phyloP scores from a whole-genome alignment of 139 green algal genomes.

The Chlorella sp. region DNA sequence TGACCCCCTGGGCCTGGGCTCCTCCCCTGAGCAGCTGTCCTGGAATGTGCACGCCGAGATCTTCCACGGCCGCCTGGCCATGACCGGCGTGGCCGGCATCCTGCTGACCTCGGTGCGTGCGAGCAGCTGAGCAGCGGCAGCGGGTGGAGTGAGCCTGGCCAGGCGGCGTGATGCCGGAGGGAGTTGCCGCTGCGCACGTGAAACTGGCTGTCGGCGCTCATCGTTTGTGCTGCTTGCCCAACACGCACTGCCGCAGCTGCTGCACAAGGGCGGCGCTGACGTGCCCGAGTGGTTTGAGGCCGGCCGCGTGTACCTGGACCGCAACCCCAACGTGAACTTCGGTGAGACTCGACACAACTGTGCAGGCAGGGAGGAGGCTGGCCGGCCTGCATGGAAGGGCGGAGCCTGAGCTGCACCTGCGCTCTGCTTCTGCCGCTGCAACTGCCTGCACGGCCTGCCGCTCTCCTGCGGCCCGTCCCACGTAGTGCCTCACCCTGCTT shows the following conservation, averaged over 20 bases:
- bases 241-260: not conserved
- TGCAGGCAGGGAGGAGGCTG: no score
- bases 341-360: no score
- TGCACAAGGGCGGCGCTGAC: conserved; percentile 39
- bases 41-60: conserved; percentile 70
- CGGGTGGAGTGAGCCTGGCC: no score
- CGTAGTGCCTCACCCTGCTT: no score
- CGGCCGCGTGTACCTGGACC: conserved; percentile 72
- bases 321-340: conserved; percentile 70
- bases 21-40: conserved; percentile 54
- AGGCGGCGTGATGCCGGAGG: not conserved
- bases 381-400: not conserved
- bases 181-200: not conserved
- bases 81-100: conserved; percentile 47
- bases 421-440: not conserved
- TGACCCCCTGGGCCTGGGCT: conserved; percentile 88
- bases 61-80: conserved; percentile 56
- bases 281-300: conserved; percentile 80
- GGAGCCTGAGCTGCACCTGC: no score
- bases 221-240: not conserved
- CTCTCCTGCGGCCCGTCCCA: not conserved
- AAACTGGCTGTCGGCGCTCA: not conserved
- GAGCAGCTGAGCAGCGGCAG: not conserved
- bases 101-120: conserved; percentile 27
- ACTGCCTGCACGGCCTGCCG: not conserved